Percentiles rank a stretch among this genome's conserved stretches.
phyloP scores from a whole-genome alignment of 805 yeast genomes.

The Candida coquimbonensis region DNA sequence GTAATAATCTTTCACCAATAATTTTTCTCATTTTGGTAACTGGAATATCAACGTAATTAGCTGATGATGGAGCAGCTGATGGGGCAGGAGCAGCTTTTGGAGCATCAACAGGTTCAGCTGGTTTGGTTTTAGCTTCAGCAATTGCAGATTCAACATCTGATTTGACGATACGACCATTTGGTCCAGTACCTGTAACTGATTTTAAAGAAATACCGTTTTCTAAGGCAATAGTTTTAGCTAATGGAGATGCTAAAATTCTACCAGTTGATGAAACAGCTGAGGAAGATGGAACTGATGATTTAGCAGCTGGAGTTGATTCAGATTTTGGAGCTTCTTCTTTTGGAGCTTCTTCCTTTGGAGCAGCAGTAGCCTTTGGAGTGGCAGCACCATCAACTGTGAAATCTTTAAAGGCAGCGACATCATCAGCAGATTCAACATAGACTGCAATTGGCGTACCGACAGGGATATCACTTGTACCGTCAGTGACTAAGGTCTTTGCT shows the following conservation, averaged over 20 bases:
- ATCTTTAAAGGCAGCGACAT: conserved; percentile 81
- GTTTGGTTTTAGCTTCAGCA: conserved; percentile 34
- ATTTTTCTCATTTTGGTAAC: conserved; percentile 89
- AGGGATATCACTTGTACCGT: conserved; percentile 83
- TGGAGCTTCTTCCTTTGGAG: conserved; percentile 17
- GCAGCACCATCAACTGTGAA: conserved; percentile 67
- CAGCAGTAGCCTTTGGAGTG: conserved; percentile 15
- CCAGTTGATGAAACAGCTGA: conserved; percentile 21
- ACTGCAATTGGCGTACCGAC: conserved; percentile 97
- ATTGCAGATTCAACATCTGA: conserved; percentile 77
- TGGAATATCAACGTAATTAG: conserved; percentile 71
- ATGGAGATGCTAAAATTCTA: conserved; percentile 89
- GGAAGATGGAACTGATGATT: no score
- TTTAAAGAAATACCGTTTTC: conserved; percentile 87
- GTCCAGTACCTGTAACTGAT: conserved; percentile 87
- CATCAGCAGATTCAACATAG: conserved; percentile 79
- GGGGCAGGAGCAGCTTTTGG: conserved; percentile 38
- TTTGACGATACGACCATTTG: conserved; percentile 89
- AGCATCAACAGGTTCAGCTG: conserved; percentile 21
- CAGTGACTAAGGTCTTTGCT: conserved; percentile 79
- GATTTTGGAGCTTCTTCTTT: conserved; percentile 23
- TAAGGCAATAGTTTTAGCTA: conserved; percentile 87
- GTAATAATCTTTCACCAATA: conserved; percentile 80
- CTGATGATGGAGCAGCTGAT: conserved; percentile 37
- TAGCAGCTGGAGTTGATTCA: conserved; percentile 29